Conservation (phyloP, 1,284 basidiomycete genomes). For the Melanopsichium pennsylvanicum region DNA sequence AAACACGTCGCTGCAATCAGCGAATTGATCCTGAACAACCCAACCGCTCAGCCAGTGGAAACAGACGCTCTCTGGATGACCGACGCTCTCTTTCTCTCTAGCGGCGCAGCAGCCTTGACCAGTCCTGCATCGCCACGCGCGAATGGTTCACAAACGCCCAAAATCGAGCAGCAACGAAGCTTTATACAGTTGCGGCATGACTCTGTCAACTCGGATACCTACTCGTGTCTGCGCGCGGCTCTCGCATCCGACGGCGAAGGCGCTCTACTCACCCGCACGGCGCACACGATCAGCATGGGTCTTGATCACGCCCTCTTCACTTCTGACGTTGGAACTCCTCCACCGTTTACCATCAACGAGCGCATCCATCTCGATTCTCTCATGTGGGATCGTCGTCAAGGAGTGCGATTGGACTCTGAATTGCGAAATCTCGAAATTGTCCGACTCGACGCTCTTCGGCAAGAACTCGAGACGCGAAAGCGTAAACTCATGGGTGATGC, state of each 20-base stretch:
- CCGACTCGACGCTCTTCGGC: constrained; percentile 10
- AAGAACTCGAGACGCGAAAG: constrained; percentile 28
- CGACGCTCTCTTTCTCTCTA: constrained; percentile 19
- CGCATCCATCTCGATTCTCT: constrained; percentile 42
- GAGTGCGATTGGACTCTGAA: constrained; percentile 37
- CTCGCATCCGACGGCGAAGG: constrained; percentile 42
- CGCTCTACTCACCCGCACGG: constrained; percentile 31
- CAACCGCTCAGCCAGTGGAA: background rate
- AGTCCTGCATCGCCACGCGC: constrained; percentile 8
- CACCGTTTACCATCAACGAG: constrained; percentile 29
- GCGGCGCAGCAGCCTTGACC: constrained; percentile 24
- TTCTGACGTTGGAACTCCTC: constrained; percentile 1
- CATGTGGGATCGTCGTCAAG: constrained; percentile 41
- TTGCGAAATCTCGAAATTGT: constrained; percentile 24
- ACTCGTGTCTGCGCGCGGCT: constrained; percentile 34
- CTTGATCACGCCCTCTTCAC: constrained; percentile 23
- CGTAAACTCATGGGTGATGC: constrained; percentile 24
- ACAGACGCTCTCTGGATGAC: constrained; percentile 32
- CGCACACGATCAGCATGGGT: constrained; percentile 24
- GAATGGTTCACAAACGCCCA: constrained; percentile 3
- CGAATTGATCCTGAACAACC: constrained; percentile 12
- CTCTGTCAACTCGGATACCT: constrained; percentile 36
- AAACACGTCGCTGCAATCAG: constrained; percentile 19
- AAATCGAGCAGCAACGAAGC: constrained; percentile 17
- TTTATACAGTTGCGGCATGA: constrained; percentile 35